These are phyloP conservation scores for Sphenostylis stenocarpa DNA, from an alignment of 306 rosid genomes.

Conservation along the genomic window DNA sequence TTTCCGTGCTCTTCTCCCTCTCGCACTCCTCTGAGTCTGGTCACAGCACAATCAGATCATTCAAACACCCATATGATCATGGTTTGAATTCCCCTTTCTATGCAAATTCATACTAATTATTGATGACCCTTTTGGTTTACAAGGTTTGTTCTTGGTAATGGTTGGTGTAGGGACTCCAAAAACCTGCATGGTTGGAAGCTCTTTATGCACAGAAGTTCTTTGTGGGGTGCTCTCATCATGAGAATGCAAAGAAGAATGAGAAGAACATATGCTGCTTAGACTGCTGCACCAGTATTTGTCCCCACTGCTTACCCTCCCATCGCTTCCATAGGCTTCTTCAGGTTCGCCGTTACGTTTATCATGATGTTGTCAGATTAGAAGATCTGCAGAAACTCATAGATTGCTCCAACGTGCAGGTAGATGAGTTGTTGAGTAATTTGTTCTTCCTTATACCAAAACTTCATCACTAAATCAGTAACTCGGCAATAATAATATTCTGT, in stretches of 20 bases:
- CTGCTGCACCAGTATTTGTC: constrained; percentile 15
- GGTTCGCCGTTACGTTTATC: constrained; percentile 22
- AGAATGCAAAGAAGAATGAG: constrained; percentile 24
- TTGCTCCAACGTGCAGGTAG: constrained; percentile 14
- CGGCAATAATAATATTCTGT: background rate
- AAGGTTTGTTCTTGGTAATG: background rate
- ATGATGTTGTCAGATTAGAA: constrained; percentile 26
- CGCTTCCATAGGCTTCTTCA: constrained; percentile 26
- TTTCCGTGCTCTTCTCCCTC: constrained; percentile 8
- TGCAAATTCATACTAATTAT: background rate
- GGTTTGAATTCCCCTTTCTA: constrained; percentile 8
- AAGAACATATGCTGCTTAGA: constrained; percentile 25
- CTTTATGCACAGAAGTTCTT: constrained; percentile 11
- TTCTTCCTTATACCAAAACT: background rate
- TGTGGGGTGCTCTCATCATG: constrained; percentile 8
- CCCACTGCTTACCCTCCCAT: constrained; percentile 16
- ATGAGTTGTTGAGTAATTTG: background rate
- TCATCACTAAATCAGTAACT: background rate
- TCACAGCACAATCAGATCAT: background rate
- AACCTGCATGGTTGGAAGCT: constrained; percentile 32
- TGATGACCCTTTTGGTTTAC: constrained; percentile 11
- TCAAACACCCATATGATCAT: background rate
- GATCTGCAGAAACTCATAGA: constrained; percentile 25
- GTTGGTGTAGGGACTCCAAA: constrained; percentile 3
- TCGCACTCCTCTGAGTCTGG: background rate